Evolutionary conservation across 2,329 filamentous ascomycete genomes (phyloP), one percentile per base, ranked within the genome.

Genomic region (Capronia epimyces): DNA sequence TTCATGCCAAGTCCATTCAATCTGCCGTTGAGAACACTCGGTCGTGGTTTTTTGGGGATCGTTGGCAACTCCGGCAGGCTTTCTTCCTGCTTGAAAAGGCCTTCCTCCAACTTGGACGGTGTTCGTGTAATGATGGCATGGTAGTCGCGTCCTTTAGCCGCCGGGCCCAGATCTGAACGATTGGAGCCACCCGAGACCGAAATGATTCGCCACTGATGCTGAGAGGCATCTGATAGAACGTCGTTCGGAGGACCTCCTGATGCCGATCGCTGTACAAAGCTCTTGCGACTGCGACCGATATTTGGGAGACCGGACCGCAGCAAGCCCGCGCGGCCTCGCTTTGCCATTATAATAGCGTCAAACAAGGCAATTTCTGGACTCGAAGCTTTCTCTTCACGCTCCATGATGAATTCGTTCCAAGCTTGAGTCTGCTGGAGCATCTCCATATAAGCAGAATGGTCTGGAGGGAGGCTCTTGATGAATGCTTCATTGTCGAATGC

Each of bases 91-190:
- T 52, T 56, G 69, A 67, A 45, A 41, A 96, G 74, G 12, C 82
- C 80, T 3, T 84, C 79, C 63, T 98, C 93, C 8, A 98, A 77
- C 64, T 87, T 90, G 6, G 87, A 82, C 3, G 93, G 93, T 31
- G 87, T 82, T 59, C 82, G 72, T 10, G 81, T 81, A 47, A 81
- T 73, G 12, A 82, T 74, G 25, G 75, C 69, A 52, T 77, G 75
- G 68, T 85, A 85, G 59, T 83, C 79, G 51, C 80, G 79, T 0
- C 54, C 58, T 34, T 46, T 50, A 44, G 46, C 55, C 9, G 55
- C 50, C 8, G 47, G 15, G 15, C 53, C 50, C 31, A 57, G 37
- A 32, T 57, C 49, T 20, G 43, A 42, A 9, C 67, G 67, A 16
- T 79, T 74, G 54, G 76, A 71, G 21, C 71, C 75, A 15, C 79